Percentiles rank a stretch among this genome's conserved stretches.
Evolutionary conservation across 768 basidiomycete species (phyloP).

Genomic region (Asterophora lycoperdoides): DNA sequence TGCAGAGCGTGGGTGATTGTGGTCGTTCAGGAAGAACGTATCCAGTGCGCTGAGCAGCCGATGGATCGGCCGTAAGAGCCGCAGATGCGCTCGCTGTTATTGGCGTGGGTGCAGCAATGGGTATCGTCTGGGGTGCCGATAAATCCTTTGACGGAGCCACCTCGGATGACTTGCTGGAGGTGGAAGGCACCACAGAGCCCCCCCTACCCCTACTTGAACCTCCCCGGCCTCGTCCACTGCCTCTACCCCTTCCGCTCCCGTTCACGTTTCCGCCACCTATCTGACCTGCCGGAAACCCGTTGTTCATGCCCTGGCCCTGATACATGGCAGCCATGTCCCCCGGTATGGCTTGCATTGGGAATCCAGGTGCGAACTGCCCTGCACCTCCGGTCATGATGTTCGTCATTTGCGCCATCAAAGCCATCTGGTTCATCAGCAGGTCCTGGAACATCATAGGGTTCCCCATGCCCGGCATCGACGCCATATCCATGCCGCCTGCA

Average conservation of each 20-base stretch:
- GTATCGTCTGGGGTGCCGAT: conserved; percentile 23
- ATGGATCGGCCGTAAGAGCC: conserved; percentile 18
- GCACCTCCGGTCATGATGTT: conserved; percentile 64
- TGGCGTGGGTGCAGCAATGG: conserved; percentile 29
- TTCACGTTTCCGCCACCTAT: conserved; percentile 26
- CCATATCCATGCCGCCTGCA: conserved; percentile 59
- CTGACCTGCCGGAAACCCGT: conserved; percentile 32
- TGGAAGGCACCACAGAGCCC: conserved; percentile 24
- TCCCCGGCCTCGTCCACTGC: conserved; percentile 41
- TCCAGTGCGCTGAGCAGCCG: conserved; percentile 34
- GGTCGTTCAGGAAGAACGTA: conserved; percentile 73
- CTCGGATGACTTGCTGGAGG: conserved; percentile 18
- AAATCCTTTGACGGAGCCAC: conserved; percentile 8
- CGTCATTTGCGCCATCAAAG: conserved; percentile 93
- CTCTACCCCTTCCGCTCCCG: conserved; percentile 40
- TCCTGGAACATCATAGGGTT: conserved; percentile 79
- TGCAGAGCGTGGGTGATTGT: conserved; percentile 88
- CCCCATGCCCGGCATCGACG: conserved; percentile 49
- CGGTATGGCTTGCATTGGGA: conserved; percentile 56
- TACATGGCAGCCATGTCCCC: conserved; percentile 49
- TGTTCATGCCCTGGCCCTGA: conserved; percentile 33
- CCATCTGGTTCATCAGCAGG: conserved; percentile 90
- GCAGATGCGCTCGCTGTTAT: conserved; percentile 15
- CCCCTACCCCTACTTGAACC: conserved; percentile 47
- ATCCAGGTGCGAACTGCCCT: conserved; percentile 54